Evolutionary conservation across 2,329 filamentous ascomycete species (phyloP), one percentile per base, ranked within the genome.

Genomic region (Fragosphaeria purpurea): DNA sequence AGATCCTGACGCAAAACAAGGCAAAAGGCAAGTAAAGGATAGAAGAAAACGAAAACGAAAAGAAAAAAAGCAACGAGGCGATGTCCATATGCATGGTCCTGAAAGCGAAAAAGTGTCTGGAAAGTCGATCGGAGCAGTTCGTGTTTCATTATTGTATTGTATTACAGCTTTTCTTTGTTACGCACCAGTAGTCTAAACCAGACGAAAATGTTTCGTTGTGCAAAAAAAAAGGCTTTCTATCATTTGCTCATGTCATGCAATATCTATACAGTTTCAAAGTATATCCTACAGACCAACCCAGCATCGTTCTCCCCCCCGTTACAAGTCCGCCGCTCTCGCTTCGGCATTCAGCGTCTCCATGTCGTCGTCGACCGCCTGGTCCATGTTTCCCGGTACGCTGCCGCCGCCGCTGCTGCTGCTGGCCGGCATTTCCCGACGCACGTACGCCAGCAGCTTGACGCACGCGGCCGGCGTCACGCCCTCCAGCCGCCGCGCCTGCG

Each of bases 401-500:
- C 47, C 35, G 40, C 5, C 30, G 34, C 39, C 13, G 38, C 39
- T 11, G 2, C n/a, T 10, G 12, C 22, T 11, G 41, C 41, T 11
- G 3, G 34, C 40, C 10, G 35, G 42, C 37, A 37, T 42, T 7
- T 39, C 22, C 11, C 67, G 69, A 57, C 70, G 72, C n/a, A 88
- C 81, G 62, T 79, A 77, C 31, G 72, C 73, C 51, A 91, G 66
- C 54, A 93, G 62, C 50, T 79, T 67, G 42, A 84, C 61, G 51
- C 75, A 76, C 0, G 78, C 80, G 0, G 76, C 70, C 1, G 81
- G 80, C 22, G 80, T 84, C 54, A 85, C 72, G 4, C 91, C 91
- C 66, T 98, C 93, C 9, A 96, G 80, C 11, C 93, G 73, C 46
- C 88, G 76, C 35, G 91, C 91, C 75, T 96, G 93, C 0, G 88